These are phyloP conservation scores for Epichloe hybrida DNA, from an alignment of 2,329 filamentous ascomycete genomes.

Conservation along the genomic window DNA sequence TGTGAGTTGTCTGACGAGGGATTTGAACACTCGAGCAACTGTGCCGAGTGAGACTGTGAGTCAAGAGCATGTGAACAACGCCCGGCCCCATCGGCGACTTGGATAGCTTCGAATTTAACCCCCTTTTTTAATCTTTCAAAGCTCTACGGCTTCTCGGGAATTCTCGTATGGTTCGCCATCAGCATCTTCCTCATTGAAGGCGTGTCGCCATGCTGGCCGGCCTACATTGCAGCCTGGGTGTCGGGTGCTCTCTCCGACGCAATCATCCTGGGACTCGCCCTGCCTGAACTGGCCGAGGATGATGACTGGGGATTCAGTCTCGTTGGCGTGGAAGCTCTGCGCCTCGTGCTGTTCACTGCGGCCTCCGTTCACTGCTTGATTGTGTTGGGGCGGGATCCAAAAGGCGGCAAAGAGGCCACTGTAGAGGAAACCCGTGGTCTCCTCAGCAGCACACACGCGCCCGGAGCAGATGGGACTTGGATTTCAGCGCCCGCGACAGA, in stretches of 20 bases:
- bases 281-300: background rate
- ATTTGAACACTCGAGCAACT: background rate
- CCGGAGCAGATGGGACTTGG: background rate
- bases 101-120: background rate
- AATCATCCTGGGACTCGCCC: background rate
- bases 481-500: background rate
- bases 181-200: constrained; percentile 6
- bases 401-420: background rate
- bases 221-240: constrained; percentile 5
- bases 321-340: background rate
- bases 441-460: background rate
- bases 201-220: constrained; percentile 5
- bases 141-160: constrained; percentile 3
- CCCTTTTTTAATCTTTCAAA: background rate
- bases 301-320: background rate
- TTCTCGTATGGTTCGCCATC: constrained; percentile 5
- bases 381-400: background rate
- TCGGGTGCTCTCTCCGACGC: constrained; percentile 3
- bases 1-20: background rate
- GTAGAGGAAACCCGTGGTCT: constrained; percentile 4
- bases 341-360: background rate
- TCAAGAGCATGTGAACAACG: background rate
- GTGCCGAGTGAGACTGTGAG: constrained; percentile 2
- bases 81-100: too few relatives aligned
- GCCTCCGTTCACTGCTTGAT: background rate